These are phyloP conservation scores for Trametes sp. DNA, from an alignment of 1,284 basidiomycete genomes.

Conservation along the genomic window DNA sequence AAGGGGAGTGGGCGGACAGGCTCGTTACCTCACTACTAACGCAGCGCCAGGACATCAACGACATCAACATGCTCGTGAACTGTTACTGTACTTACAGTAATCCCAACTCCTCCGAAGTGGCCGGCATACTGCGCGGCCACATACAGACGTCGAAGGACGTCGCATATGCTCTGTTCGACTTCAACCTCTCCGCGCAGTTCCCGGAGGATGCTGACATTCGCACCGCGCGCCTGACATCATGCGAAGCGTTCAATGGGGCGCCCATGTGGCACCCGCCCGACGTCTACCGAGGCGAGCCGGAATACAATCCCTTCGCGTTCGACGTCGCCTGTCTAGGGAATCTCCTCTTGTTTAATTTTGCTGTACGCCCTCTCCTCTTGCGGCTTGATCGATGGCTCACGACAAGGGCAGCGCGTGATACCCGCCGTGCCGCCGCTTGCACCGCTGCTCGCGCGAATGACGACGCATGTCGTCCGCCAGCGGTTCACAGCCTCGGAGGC, in stretches of 20 bases:
- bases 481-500: slow-evolving; percentile 20
- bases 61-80: slow-evolving; percentile 10
- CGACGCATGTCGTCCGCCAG: slow-evolving; percentile 7
- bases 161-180: slow-evolving; percentile 16
- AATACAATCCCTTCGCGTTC: slow-evolving; percentile 19
- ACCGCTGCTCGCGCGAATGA: slow-evolving; percentile 14
- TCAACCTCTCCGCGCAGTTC: slow-evolving; percentile 6
- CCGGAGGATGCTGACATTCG: not conserved
- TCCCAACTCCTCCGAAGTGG: not conserved
- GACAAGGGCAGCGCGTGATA: not conserved
- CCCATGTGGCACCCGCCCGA: slow-evolving; percentile 1
- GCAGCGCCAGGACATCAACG: slow-evolving; percentile 8
- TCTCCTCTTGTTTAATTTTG: not conserved
- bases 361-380: not conserved
- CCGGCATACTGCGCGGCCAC: not conserved
- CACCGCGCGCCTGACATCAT: not conserved
- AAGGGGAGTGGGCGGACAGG: not conserved
- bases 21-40: not conserved
- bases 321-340: slow-evolving; percentile 18
- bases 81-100: not conserved
- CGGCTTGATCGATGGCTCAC: not conserved
- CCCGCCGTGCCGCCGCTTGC: slow-evolving; percentile 8
- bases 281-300: not conserved
- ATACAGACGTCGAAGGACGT: not conserved
- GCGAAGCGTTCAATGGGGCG: not conserved